These are phyloP conservation scores for Candida morakotiae DNA, from an alignment of 805 yeast genomes.

Conservation along the genomic window DNA sequence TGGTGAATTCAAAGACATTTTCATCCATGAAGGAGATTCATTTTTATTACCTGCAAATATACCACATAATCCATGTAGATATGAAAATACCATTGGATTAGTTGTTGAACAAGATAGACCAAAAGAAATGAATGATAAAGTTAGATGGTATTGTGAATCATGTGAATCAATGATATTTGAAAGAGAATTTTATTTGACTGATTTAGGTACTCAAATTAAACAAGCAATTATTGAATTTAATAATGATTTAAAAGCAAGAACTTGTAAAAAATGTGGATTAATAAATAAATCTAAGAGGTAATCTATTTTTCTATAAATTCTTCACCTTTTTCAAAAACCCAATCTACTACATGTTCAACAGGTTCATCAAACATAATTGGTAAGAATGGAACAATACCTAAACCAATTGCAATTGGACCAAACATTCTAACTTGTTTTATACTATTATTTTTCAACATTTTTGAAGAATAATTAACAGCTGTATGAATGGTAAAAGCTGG, in stretches of 20 bases:
- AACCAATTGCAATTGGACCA: conserved; percentile 78
- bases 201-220: conserved; percentile 88
- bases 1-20: conserved; percentile 69
- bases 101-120: conserved; percentile 94
- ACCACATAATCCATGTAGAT: conserved; percentile 90
- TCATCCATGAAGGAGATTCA: conserved; percentile 83
- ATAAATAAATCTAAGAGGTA: conserved; percentile 57
- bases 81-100: conserved; percentile 78
- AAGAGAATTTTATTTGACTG: conserved; percentile 66
- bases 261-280: conserved; percentile 73
- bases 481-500: conserved; percentile 86
- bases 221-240: conserved; percentile 74
- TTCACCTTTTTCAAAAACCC: conserved; percentile 51
- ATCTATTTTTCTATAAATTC: conserved; percentile 15
- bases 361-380: conserved; percentile 84
- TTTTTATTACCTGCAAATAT: conserved; percentile 78
- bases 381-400: conserved; percentile 70
- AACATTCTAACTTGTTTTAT: conserved; percentile 49
- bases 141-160: conserved; percentile 82
- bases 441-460: conserved; percentile 53
- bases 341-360: conserved; percentile 66
- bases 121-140: conserved; percentile 57
- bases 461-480: conserved; percentile 65
- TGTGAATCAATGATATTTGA: conserved; percentile 69
- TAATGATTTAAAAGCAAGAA: conserved; percentile 54